Conservation (phyloP, 2,329 filamentous ascomycete species). For the Chaetomiaceae sp. region DNA sequence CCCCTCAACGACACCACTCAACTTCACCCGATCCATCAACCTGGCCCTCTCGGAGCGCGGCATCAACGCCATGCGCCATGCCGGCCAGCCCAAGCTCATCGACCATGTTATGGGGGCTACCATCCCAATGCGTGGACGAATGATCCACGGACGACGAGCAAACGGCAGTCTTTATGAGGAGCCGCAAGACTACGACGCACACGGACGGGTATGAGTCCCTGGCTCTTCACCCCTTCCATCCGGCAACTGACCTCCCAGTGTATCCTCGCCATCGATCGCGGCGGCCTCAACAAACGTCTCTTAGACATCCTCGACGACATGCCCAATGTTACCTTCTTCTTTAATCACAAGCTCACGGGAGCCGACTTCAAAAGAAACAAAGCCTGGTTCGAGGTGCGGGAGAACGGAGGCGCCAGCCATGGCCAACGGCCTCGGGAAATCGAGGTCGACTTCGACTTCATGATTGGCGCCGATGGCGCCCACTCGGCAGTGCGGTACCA, state of each 20-base stretch:
- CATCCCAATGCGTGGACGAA: conserved; percentile 90
- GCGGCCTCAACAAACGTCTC: conserved; percentile 74
- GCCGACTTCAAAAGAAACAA: conserved; percentile 75
- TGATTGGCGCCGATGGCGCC: conserved; percentile 92
- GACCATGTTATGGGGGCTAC: conserved; percentile 70
- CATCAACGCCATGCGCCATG: conserved; percentile 77
- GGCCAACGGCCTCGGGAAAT: conserved; percentile 60
- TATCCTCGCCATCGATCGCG: conserved; percentile 82
- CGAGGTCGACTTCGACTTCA: conserved; percentile 81
- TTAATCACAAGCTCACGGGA: conserved; percentile 88
- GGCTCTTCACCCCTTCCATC: not conserved
- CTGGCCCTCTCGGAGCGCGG: conserved; percentile 89
- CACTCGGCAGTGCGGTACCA: conserved; percentile 89
- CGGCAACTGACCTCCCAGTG: conserved; percentile 46
- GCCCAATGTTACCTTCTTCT: conserved; percentile 87
- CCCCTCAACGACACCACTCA: conserved; percentile 75
- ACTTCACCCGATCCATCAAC: conserved; percentile 99
- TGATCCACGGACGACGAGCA: conserved; percentile 76
- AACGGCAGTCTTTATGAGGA: conserved; percentile 67
- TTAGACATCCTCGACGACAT: conserved; percentile 78
- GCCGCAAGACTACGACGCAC: conserved; percentile 84
- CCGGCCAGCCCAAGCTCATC: conserved; percentile 63
- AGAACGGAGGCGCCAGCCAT: conserved; percentile 29
- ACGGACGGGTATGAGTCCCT: conserved; percentile 64
- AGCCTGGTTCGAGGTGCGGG: conserved; percentile 77